Evolutionary conservation across 1,284 basidiomycete species (phyloP).

Genomic region (Ceratobasidium sp.): DNA sequence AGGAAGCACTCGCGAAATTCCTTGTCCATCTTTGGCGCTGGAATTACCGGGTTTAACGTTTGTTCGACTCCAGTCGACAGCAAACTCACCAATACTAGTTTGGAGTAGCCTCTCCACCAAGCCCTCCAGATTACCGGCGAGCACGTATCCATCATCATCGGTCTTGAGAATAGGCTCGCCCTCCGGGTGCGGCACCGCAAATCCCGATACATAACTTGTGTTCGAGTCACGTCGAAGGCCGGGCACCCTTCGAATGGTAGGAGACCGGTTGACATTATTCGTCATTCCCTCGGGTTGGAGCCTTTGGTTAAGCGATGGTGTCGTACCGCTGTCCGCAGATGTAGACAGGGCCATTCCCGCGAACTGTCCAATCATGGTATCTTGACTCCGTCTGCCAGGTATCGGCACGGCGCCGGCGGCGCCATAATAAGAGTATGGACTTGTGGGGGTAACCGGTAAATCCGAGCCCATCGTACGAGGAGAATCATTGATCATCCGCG

Average conservation of each 20-base stretch:
- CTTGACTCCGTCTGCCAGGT: not conserved
- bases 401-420: slow-evolving; percentile 1
- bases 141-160: slow-evolving; percentile 14
- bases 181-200: slow-evolving; percentile 9
- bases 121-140: slow-evolving; percentile 18
- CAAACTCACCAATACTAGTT: not conserved
- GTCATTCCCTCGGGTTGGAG: too few species aligned
- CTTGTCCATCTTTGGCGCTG: slow-evolving; percentile 13
- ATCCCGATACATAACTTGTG: slow-evolving; percentile 1
- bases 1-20: slow-evolving; percentile 26
- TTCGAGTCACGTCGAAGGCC: not conserved
- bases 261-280: not conserved
- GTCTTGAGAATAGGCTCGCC: not conserved
- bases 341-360: not conserved
- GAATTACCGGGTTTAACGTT: not conserved
- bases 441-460: not conserved
- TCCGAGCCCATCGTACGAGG: not conserved
- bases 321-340: too few species aligned
- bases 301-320: too few species aligned
- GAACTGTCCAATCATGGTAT: not conserved
- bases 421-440: not conserved
- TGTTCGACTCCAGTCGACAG: not conserved
- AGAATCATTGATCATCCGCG: not conserved
- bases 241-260: not conserved
- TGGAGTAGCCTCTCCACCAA: slow-evolving; percentile 4